Base-by-base conservation (phyloP, 2,329 filamentous ascomycete species). In the Scedosporium aurantiacum region DNA sequence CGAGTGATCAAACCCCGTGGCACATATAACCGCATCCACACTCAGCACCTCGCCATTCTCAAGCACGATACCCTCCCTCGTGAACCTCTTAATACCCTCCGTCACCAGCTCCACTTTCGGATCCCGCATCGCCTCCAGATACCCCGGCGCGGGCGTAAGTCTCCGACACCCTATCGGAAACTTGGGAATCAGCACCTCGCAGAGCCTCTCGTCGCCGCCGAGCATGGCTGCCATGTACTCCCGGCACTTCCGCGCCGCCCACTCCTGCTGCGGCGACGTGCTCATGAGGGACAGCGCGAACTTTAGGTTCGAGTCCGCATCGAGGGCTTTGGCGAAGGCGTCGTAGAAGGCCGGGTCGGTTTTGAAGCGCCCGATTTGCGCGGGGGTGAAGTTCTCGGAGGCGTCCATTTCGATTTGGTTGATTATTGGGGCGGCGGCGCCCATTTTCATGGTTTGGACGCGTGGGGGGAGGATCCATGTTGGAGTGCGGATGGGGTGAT, bases 1-100 rank as follows among this genome's bases (percentile, higher is more conserved):
- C 1, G 78, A 80, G 4, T 77, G 77, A 65, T 83, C 76, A 66
- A 82, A 84, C 1, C 81, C 81, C 0, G 81, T 83, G n/a, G 81
- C 82, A 63, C 80, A 82, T 57, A 85, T 74, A 23, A 86, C 77
- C 12, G 76, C 75, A 66, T 86, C 83, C 14, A 82, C 76, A 40
- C 79, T 73, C 59, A 81, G 68, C n/a, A 78, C 69, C 41, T 75
- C 67, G n/a, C 79, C 81, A 3, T 75, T 76, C 1, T 71, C 72
- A 37, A 82, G 71, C 67, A 78, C 70, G 57, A 83, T 69, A 14
- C 82, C 77, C n/a, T 75, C 73, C 10, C 75, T 69, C 1, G 81
- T 76, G 50, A 84, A 73, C 5, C 69, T 67, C 37, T 72, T 71
- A 45, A 84, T 80, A 1, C 69, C 69, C 3, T 75, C 73, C 4